phyloP scores from a whole-genome alignment of 352 stramenopile species.

The Plasmopara muralis region DNA sequence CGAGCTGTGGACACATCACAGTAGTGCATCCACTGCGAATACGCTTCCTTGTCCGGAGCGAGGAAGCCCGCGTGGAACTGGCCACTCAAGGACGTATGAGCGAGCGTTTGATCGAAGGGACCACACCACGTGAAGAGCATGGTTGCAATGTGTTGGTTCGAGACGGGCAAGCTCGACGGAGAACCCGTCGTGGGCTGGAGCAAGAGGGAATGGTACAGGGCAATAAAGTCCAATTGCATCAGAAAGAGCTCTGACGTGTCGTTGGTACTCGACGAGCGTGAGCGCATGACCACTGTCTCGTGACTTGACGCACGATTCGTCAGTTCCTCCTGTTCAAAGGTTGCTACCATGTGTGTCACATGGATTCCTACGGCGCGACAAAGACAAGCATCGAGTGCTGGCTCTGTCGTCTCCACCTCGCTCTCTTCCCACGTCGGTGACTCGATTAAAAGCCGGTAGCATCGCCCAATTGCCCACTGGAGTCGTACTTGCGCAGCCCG shows the following conservation, averaged over 20 bases:
- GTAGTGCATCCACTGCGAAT: constrained; percentile 33
- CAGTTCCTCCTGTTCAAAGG: constrained; percentile 3
- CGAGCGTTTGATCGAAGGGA: constrained; percentile 32
- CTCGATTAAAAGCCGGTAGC: constrained; percentile 49
- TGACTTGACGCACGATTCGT: constrained; percentile 4
- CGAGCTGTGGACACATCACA: constrained; percentile 39
- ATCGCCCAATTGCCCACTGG: constrained; percentile 54
- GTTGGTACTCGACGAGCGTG: constrained; percentile 7
- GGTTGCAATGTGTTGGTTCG: constrained; percentile 21
- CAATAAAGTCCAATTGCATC: constrained; percentile 63
- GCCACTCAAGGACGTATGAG: constrained; percentile 13
- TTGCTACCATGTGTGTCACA: constrained; percentile 22
- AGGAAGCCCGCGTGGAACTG: constrained; percentile 34
- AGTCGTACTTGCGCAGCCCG: constrained; percentile 27
- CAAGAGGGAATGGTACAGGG: constrained; percentile 23
- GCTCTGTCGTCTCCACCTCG: constrained; percentile 3
- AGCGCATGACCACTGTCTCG: constrained; percentile 1
- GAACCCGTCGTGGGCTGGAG: constrained; percentile 10
- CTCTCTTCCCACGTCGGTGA: constrained; percentile 4
- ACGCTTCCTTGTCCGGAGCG: constrained; percentile 9
- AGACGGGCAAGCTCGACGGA: constrained; percentile 10
- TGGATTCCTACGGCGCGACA: constrained; percentile 14
- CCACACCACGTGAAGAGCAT: constrained; percentile 37
- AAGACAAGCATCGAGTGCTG: constrained; percentile 3
- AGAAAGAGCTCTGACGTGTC: constrained; percentile 36